Evolutionary conservation across 305 asterid species (phyloP).

Genomic region (Solanum chacoense): DNA sequence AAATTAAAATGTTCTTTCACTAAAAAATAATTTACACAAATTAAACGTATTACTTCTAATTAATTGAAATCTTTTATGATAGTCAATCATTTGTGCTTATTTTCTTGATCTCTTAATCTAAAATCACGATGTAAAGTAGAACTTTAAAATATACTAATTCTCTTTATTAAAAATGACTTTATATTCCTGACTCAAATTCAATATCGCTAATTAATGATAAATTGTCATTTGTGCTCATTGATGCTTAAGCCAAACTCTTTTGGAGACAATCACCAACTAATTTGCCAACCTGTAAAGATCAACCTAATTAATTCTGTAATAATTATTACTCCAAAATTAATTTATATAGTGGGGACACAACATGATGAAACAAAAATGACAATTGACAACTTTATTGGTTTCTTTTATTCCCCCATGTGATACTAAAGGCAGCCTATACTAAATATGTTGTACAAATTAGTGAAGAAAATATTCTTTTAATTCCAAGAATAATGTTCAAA

Average conservation of each 20-base stretch:
- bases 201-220: background rate
- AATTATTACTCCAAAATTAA: background rate
- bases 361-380: background rate
- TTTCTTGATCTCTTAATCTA: background rate
- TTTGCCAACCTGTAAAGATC: background rate
- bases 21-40: background rate
- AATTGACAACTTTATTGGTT: background rate
- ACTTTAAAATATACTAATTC: background rate
- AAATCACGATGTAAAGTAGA: accelerated
- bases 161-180: background rate
- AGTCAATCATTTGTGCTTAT: background rate
- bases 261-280: background rate
- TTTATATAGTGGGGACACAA: background rate
- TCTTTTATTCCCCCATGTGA: background rate
- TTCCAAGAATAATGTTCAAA: background rate
- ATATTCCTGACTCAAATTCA: background rate
- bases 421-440: background rate
- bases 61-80: background rate
- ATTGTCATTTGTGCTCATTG: background rate
- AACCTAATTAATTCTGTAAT: background rate
- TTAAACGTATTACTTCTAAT: background rate
- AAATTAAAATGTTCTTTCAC: background rate
- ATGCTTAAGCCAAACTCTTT: background rate
- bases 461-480: background rate
- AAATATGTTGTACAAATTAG: background rate